A percentile compares a stretch with the other conserved stretches of the same genome.
Conservation (phyloP, 2,329 filamentous ascomycete species). For the Trichophyton simii region DNA sequence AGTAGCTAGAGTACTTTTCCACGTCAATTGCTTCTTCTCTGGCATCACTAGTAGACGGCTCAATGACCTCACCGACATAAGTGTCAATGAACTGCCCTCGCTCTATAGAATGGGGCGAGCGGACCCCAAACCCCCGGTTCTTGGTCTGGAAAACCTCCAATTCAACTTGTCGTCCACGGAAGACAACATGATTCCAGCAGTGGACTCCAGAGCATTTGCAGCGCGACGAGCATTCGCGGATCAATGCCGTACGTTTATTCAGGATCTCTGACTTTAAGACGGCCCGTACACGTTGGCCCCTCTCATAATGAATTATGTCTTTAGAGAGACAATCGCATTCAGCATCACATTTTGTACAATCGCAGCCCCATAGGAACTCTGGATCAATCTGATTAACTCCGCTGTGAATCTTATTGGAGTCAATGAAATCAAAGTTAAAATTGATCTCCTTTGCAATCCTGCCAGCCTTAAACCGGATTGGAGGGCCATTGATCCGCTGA, state of each 20-base stretch:
- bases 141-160: conserved; percentile 34
- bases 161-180: conserved; percentile 27
- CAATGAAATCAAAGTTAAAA: conserved; percentile 30
- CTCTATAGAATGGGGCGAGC: conserved; percentile 26
- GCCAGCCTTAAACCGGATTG: conserved; percentile 16
- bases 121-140: conserved; percentile 31
- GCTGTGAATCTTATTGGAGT: conserved; percentile 24
- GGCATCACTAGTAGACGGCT: conserved; percentile 23
- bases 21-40: conserved; percentile 24
- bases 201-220: conserved; percentile 23
- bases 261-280: conserved; percentile 23
- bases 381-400: conserved; percentile 20
- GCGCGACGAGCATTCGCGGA: conserved; percentile 29
- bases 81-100: conserved; percentile 35
- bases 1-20: conserved; percentile 26
- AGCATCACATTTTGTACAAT: conserved; percentile 21
- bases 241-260: conserved; percentile 22
- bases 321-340: conserved; percentile 22
- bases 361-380: conserved; percentile 25
- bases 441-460: conserved; percentile 15
- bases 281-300: conserved; percentile 13
- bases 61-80: conserved; percentile 36
- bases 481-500: conserved; percentile 19
- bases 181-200: conserved; percentile 34
- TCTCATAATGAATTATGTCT: conserved; percentile 22